These are phyloP conservation scores for Hanseniaspora nectarophila DNA, from an alignment of 805 yeast genomes.

Conservation along the genomic window DNA sequence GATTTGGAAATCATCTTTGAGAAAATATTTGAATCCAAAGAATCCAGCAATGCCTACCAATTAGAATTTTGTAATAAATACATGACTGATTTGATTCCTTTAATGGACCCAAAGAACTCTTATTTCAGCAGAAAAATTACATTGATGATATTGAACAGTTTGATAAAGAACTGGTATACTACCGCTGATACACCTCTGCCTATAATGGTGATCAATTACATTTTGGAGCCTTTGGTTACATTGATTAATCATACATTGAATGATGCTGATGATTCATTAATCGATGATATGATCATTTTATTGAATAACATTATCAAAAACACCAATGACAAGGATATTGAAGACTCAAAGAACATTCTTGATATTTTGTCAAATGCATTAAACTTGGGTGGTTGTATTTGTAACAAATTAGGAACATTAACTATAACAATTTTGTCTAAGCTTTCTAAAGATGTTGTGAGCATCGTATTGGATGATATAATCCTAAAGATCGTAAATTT, in stretches of 20 bases:
- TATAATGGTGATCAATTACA: constrained; percentile 18
- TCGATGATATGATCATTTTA: background rate
- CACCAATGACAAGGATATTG: constrained; percentile 19
- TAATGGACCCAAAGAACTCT: background rate
- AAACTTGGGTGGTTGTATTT: constrained; percentile 47
- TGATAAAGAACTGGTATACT: constrained; percentile 23
- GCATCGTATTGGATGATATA: constrained; percentile 38
- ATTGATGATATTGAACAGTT: constrained; percentile 5
- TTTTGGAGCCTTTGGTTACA: constrained; percentile 23
- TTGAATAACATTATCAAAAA: constrained; percentile 2
- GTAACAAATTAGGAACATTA: constrained; percentile 31
- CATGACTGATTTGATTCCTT: background rate
- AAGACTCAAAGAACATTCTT: constrained; percentile 27
- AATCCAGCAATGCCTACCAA: background rate
- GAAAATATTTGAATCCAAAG: background rate
- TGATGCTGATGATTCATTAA: background rate
- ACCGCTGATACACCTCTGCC: constrained; percentile 26
- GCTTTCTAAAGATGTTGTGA: constrained; percentile 33
- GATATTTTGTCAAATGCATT: constrained; percentile 53
- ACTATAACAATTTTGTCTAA: constrained; percentile 48
- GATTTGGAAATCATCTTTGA: background rate
- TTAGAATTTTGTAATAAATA: constrained; percentile 1
- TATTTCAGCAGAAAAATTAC: background rate
- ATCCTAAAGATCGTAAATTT: constrained; percentile 61
- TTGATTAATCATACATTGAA: constrained; percentile 34